Evolutionary conservation across 441 rosid genomes (phyloP).

Genomic region (Melastoma candidum): DNA sequence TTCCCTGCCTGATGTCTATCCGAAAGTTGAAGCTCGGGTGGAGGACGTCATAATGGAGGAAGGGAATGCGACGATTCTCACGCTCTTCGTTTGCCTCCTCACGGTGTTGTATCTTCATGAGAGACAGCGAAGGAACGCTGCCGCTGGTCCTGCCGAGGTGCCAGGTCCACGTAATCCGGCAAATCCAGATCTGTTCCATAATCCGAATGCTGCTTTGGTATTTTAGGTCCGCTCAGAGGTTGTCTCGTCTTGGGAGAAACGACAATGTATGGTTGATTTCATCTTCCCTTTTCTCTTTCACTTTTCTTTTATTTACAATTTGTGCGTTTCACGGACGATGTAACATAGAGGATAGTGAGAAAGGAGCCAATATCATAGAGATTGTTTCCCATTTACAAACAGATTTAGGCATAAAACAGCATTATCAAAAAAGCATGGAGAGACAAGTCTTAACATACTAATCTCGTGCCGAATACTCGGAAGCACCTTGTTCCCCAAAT

Average conservation of each 20-base stretch:
- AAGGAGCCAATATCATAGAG: background rate
- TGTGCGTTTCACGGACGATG: background rate
- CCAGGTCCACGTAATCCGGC: constrained; percentile 30
- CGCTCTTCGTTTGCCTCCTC: constrained; percentile 77
- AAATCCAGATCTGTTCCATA: constrained; percentile 21
- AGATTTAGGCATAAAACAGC: no score
- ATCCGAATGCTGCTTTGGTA: constrained; percentile 3
- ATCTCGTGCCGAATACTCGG: constrained; percentile 52
- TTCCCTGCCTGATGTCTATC: constrained; percentile 83
- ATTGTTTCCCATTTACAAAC: background rate
- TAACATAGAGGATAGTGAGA: constrained; percentile 1
- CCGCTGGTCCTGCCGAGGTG: constrained; percentile 32
- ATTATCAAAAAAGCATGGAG: background rate
- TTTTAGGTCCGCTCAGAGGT: no score
- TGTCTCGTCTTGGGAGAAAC: no score
- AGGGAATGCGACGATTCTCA: constrained; percentile 90
- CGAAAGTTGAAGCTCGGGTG: constrained; percentile 84
- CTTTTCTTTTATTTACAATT: background rate
- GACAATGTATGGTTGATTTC: constrained; percentile 1
- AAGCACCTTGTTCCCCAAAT: constrained; percentile 43
- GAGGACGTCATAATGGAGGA: constrained; percentile 88
- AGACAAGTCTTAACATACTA: constrained; percentile 13
- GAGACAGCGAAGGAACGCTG: constrained; percentile 66
- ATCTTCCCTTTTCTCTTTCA: background rate
- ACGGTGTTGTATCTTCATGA: constrained; percentile 89